Base-by-base conservation (phyloP, 2,329 filamentous ascomycete genomes). In the Paracoccidioides lutzii region DNA sequence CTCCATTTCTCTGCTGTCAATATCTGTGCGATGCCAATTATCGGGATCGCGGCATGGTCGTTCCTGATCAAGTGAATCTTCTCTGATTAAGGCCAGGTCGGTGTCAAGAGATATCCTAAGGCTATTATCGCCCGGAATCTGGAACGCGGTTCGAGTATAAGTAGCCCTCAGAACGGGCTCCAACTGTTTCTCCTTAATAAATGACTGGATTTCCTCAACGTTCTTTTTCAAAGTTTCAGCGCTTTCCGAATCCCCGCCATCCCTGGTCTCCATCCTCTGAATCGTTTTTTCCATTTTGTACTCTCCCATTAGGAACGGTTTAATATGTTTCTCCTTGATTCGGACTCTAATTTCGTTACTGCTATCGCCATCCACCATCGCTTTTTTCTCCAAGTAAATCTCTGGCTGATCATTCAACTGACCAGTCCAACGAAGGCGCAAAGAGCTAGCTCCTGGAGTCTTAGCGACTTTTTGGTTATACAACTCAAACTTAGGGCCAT, bases 81-180 rank as follows among this genome's bases (percentile, higher is more conserved):
- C 82, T 54, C 81, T 76, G 65, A 98, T 94, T 63, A 97, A 86
- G 30, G 89, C 90, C 37, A 98, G 78, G 63, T 95, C 83, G 0
- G 90, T 96, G 69, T 98, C 93, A 58, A 98, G 87, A 5, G 90
- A 90, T 63, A 98, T 88, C 55, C 93, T 84, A 49, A 98, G 84
- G 22, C 88, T 85, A 69, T 94, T 84, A 67, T 98, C 90, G 12
- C 88, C 83, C 5, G 93, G 93, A 62, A 95, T 95, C 71, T 98
- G 93, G 75, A 97, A 98, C 0, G 93, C 93, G 0, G 90, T 95
- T 59, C 93, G 87, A 42, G 84, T 87, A 69, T 97, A 97, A 72
- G 95, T 95, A 59, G 93, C 93, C 52, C 93, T 83, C 54, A 98
- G 71, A 37, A 95, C 80, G 4, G 93, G 93, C 67, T 91, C 82